Percentiles rank a stretch among this genome's conserved stretches.
phyloP scores from a whole-genome alignment of 257 asterid species.

The Paulownia fortunei region DNA sequence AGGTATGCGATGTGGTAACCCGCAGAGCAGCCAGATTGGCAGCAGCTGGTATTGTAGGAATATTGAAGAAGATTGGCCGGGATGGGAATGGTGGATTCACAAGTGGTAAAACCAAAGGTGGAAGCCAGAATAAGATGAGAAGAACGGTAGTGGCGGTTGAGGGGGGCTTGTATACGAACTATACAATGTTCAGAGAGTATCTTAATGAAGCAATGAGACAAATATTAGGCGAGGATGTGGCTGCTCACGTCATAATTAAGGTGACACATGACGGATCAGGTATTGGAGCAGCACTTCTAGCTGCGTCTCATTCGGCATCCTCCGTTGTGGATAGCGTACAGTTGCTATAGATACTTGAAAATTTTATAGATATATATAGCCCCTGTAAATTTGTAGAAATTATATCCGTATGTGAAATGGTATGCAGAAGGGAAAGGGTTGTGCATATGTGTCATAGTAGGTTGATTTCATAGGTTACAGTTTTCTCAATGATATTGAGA shows the following conservation, averaged over 20 bases:
- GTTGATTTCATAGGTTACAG: conserved; percentile 31
- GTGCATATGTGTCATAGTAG: conserved; percentile 46
- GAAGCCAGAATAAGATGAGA: conserved; percentile 46
- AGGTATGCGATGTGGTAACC: conserved; percentile 78
- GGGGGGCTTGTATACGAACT: conserved; percentile 76
- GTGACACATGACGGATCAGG: conserved; percentile 83
- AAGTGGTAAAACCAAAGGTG: conserved; percentile 48
- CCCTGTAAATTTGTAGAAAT: conserved; percentile 58
- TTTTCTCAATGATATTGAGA: conserved; percentile 27
- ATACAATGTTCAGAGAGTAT: conserved; percentile 72
- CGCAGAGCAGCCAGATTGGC: conserved; percentile 88
- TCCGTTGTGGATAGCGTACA: conserved; percentile 43
- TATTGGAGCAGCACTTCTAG: conserved; percentile 88
- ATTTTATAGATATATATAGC: conserved; percentile 33
- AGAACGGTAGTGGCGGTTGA: conserved; percentile 84
- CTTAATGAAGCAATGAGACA: conserved; percentile 70
- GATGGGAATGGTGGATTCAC: conserved; percentile 68
- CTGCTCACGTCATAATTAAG: conserved; percentile 59
- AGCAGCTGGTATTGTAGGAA: conserved; percentile 94
- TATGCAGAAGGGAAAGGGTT: conserved; percentile 30
- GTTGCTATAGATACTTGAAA: conserved; percentile 46
- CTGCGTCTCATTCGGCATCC: conserved; percentile 69
- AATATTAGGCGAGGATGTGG: conserved; percentile 74
- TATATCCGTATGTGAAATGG: not conserved
- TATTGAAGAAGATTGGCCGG: conserved; percentile 84